phyloP scores from a whole-genome alignment of 495 filamentous ascomycete species.

The Penicillium egyptiacum region DNA sequence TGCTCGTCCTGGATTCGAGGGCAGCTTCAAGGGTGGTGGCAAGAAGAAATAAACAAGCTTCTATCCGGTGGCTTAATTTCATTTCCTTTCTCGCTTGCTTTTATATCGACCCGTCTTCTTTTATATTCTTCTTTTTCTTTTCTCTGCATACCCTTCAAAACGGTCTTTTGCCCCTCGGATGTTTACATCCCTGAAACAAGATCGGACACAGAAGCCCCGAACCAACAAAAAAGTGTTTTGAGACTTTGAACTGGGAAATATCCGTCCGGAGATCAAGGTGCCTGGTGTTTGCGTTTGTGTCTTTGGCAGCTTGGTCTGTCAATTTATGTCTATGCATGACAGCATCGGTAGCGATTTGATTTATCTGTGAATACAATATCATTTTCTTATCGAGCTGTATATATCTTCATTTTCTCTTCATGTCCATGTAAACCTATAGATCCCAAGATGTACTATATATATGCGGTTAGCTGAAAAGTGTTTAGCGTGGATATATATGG shows the following conservation, averaged over 20 bases:
- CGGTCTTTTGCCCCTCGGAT: slow-evolving; percentile 4
- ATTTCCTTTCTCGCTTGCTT: slow-evolving; percentile 13
- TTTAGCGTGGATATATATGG: background rate
- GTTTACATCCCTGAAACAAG: slow-evolving; percentile 3
- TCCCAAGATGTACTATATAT: background rate
- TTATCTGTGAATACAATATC: slow-evolving; percentile 37
- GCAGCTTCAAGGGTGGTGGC: slow-evolving; percentile 67
- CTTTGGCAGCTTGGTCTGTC: slow-evolving; percentile 27
- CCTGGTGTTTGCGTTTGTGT: slow-evolving; percentile 32
- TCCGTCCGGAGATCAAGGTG: slow-evolving; percentile 35
- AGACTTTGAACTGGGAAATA: slow-evolving; percentile 35
- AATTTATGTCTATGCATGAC: slow-evolving; percentile 33
- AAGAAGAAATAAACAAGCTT: slow-evolving; percentile 44
- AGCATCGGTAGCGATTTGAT: slow-evolving; percentile 37
- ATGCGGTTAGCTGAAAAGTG: background rate
- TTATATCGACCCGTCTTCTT: background rate
- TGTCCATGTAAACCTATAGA: background rate
- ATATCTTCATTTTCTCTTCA: background rate
- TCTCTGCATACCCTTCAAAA: slow-evolving; percentile 3
- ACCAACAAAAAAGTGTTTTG: slow-evolving; percentile 34
- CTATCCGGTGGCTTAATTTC: slow-evolving; percentile 33
- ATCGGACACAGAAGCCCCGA: slow-evolving; percentile 19
- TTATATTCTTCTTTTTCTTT: slow-evolving; percentile 12
- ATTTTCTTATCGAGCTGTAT: slow-evolving; percentile 20
- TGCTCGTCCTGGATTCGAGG: slow-evolving; percentile 82